Conservation (phyloP, 768 basidiomycete genomes). For the Lentinus tigrinus region DNA sequence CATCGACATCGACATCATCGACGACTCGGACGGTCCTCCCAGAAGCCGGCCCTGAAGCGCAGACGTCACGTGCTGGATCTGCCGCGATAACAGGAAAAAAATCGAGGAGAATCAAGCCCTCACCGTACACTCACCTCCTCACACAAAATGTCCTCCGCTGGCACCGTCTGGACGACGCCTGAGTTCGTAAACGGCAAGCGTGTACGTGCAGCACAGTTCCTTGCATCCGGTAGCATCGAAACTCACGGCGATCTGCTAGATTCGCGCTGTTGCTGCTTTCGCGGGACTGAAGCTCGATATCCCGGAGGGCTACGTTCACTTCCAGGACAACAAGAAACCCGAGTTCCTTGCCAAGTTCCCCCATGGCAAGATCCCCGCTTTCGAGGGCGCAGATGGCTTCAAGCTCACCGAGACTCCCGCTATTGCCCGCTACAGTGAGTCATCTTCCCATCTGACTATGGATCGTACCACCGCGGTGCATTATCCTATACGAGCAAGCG, state of each 20-base stretch:
- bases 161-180: conserved; percentile 61
- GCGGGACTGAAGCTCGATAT: conserved; percentile 57
- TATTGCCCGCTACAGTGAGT: conserved; percentile 90
- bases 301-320: conserved; percentile 55
- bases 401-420: conserved; percentile 73
- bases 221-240: not conserved
- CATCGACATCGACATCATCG: not conserved
- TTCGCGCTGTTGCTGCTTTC: conserved; percentile 57
- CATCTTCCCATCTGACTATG: not conserved
- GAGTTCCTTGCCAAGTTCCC: conserved; percentile 77
- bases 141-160: conserved; percentile 53
- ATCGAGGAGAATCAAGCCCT: not conserved
- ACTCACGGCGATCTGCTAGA: conserved; percentile 29
- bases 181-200: conserved; percentile 42
- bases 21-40: too few relatives aligned
- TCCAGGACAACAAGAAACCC: conserved; percentile 65
- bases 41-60: conserved; percentile 15
- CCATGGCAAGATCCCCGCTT: conserved; percentile 81
- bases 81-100: conserved; percentile 1
- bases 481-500: not conserved
- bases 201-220: conserved; percentile 36
- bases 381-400: conserved; percentile 76
- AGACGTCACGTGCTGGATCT: conserved; percentile 14
- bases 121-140: conserved; percentile 26
- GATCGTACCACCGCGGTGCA: not conserved